Conservation (phyloP, 345 rosid genomes). For the Lepidium africanum region DNA sequence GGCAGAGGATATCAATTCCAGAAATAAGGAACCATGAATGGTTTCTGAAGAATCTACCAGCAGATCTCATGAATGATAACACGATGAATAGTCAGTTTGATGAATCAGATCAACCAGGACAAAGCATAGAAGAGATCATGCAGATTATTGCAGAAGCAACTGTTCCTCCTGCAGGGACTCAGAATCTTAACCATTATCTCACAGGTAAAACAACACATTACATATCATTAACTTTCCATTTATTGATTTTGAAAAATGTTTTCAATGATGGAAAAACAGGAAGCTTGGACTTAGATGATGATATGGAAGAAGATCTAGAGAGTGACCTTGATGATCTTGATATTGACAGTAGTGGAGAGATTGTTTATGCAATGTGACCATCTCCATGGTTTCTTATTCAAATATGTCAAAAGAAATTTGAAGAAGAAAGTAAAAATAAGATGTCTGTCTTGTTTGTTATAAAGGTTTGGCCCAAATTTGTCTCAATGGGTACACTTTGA, state of each 20-base stretch:
- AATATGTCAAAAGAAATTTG: neutral
- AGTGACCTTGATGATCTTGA: constrained; percentile 82
- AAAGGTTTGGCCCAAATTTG: neutral
- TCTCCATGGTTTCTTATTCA: neutral
- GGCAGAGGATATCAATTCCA: constrained; percentile 85
- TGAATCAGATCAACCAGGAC: constrained; percentile 81
- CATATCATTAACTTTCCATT: neutral
- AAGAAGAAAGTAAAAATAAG: neutral
- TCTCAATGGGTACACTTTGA: constrained; percentile 8
- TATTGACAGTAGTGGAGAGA: constrained; percentile 92
- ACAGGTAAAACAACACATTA: constrained; percentile 25
- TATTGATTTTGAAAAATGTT: neutral
- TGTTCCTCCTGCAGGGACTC: constrained; percentile 69
- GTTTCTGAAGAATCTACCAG: constrained; percentile 92
- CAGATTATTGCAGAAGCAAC: constrained; percentile 94
- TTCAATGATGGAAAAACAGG: constrained; percentile 29
- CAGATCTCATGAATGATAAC: constrained; percentile 68
- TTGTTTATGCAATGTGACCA: constrained; percentile 79
- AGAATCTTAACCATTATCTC: constrained; percentile 56
- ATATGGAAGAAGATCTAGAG: constrained; percentile 94
- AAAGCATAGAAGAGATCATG: constrained; percentile 86
- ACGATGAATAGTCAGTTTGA: constrained; percentile 48
- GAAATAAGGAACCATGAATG: constrained; percentile 87
- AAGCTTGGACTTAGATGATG: constrained; percentile 80
- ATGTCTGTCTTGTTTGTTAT: neutral